Conservation (phyloP, 192 early-diverging fungal species). For the Backusella macrospora region DNA sequence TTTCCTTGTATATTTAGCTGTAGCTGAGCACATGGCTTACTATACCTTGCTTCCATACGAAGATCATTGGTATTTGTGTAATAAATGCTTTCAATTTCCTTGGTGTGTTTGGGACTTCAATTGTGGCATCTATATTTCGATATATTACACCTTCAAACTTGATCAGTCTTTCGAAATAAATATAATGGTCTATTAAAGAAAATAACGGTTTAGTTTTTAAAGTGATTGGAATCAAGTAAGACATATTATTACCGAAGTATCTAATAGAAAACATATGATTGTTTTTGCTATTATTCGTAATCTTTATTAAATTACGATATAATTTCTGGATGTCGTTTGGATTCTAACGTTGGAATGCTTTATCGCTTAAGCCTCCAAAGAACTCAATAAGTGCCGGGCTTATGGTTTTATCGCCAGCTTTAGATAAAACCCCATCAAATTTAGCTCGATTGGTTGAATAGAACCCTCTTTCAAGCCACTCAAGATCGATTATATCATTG, state of each 20-base stretch:
- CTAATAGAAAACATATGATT: not conserved
- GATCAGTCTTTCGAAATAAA: not conserved
- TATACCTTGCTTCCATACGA: slow-evolving; percentile 2
- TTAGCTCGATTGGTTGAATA: not conserved
- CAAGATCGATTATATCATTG: slow-evolving; percentile 14
- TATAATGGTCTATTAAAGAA: not conserved
- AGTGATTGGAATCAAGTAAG: no score
- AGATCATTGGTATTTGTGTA: slow-evolving; percentile 13
- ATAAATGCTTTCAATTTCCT: not conserved
- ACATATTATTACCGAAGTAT: not conserved
- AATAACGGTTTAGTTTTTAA: not conserved
- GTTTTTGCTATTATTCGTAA: not conserved
- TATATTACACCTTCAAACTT: not conserved
- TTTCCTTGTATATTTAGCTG: no score
- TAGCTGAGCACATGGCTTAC: no score
- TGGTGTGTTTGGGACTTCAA: slow-evolving; percentile 6
- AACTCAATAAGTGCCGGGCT: slow-evolving; percentile 1
- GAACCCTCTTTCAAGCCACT: not conserved
- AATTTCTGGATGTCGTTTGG: not conserved
- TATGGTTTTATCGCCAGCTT: not conserved
- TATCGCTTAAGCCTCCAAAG: not conserved
- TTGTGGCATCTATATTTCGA: not conserved
- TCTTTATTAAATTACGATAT: not conserved
- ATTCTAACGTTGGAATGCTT: not conserved
- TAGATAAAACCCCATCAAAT: not conserved